A percentile compares a stretch with the other conserved stretches of the same genome.
These are phyloP conservation scores for Aegilops speltoides DNA, from an alignment of 176 grass and related monocot species.

Conservation along the genomic window DNA sequence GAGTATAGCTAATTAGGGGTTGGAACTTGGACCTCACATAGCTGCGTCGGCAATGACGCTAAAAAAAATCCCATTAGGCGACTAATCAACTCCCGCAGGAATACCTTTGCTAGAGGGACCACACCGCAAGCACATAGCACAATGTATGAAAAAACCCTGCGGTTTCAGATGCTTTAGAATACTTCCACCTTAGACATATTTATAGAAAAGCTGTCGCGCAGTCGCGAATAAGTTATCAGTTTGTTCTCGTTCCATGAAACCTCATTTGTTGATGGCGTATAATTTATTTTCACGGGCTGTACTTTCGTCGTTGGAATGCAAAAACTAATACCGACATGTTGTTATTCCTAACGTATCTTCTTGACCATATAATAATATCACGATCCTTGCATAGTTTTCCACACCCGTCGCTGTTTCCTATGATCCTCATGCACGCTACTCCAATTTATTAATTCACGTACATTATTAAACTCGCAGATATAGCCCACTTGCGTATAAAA, in stretches of 20 bases:
- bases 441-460: neutral
- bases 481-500: neutral
- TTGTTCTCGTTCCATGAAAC: neutral
- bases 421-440: neutral
- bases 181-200: neutral
- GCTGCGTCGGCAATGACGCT: conserved; percentile 19
- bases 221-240: neutral
- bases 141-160: neutral
- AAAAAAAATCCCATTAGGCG: conserved; percentile 5
- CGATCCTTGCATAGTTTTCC: fast-evolving
- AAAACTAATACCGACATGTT: neutral
- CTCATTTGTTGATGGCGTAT: neutral
- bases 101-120: conserved; percentile 54
- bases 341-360: neutral
- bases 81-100: neutral
- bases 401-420: fast-evolving
- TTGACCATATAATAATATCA: neutral
- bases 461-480: neutral
- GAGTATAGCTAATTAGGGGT: conserved; percentile 16
- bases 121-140: neutral
- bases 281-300: fast-evolving
- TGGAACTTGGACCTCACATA: conserved; percentile 58
- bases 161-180: neutral
- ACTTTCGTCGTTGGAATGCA: neutral
- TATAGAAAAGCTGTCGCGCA: neutral